Evolutionary conservation across 306 rosid species (phyloP).

Genomic region (peach (Prunus persica)): Prunus_persica_NCBIv2 NC_034009.1:5802001-5802500

Average conservation of each 20-base stretch:
- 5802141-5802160: background rate
- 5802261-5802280: background rate
- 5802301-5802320: background rate
- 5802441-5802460: background rate
- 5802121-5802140: background rate
- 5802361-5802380: background rate
- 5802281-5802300: background rate
- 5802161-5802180: background rate
- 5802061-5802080: background rate
- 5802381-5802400: background rate
- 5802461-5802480: background rate
- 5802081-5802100: background rate
- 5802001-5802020: constrained; percentile 11
- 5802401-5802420: background rate
- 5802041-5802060: background rate
- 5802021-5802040: background rate
- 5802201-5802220: background rate
- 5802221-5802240: background rate
- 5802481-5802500: constrained; percentile 7
- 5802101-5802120: background rate
- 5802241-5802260: background rate
- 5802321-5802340: background rate
- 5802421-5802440: background rate
- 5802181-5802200: background rate
- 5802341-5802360: background rate